Evolutionary conservation across 139 green algal genomes (phyloP).

Genomic region (Zygnema circumcarinatum): DNA sequence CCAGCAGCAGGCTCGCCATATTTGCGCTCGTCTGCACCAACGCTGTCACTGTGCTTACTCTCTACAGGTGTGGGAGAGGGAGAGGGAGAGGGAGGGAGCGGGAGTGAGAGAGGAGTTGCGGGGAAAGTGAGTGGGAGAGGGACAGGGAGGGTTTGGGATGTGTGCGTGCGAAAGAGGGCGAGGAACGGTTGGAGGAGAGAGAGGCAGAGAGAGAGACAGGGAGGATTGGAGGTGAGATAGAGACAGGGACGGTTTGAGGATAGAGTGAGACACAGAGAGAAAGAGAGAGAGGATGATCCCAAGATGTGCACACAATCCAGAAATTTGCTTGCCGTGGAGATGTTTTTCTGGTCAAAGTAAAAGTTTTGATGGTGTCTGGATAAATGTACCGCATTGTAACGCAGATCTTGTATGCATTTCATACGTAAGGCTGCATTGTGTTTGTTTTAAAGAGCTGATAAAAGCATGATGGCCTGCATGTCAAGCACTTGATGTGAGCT

Average conservation of each 20-base stretch:
- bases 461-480: no score
- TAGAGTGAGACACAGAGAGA: neutral
- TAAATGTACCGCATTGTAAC: no score
- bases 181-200: neutral
- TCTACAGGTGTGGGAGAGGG: neutral
- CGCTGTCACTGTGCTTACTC: neutral
- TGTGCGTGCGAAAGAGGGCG: neutral
- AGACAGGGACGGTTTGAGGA: neutral
- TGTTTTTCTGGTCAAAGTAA: slow-evolving; percentile 79
- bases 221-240: neutral
- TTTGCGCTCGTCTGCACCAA: slow-evolving; percentile 2
- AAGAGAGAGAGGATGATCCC: neutral
- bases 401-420: no score
- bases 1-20: neutral
- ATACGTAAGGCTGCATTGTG: no score
- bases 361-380: slow-evolving; percentile 97
- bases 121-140: neutral
- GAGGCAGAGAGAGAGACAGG: neutral
- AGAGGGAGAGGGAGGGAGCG: slow-evolving; percentile 13
- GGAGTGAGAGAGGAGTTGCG: slow-evolving; percentile 1
- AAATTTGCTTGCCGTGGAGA: neutral
- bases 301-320: no score
- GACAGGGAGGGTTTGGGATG: neutral
- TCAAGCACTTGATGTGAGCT: no score
- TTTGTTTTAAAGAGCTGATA: no score